phyloP scores from a whole-genome alignment of 2,329 filamentous ascomycete genomes.

The Beauveria australis region DNA sequence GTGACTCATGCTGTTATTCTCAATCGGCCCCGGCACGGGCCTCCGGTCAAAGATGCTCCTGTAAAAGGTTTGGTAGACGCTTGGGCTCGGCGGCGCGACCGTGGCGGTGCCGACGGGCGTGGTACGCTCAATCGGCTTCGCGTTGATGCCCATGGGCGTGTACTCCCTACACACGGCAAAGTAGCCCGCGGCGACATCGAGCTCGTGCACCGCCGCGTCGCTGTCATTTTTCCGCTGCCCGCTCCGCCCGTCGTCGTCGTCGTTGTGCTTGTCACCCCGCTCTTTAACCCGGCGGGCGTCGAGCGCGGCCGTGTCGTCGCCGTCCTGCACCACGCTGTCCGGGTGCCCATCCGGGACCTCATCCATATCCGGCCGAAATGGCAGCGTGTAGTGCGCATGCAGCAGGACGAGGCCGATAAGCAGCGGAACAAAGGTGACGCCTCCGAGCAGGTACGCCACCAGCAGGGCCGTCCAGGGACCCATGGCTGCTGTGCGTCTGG shows the following conservation, averaged over 20 bases:
- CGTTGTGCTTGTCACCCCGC: slow-evolving; percentile 37
- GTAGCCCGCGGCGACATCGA: slow-evolving; percentile 80
- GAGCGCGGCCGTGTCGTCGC: slow-evolving; percentile 58
- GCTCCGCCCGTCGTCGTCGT: slow-evolving; percentile 27
- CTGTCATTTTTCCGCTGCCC: background rate
- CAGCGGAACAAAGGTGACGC: slow-evolving; percentile 78
- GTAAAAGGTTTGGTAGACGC: slow-evolving; percentile 98
- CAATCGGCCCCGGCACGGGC: slow-evolving; percentile 36
- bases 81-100: slow-evolving; percentile 73
- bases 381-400: slow-evolving; percentile 62
- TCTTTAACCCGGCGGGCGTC: slow-evolving; percentile 54
- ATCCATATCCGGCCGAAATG: slow-evolving; percentile 34
- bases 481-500: slow-evolving; percentile 27
- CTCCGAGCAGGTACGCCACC: slow-evolving; percentile 74
- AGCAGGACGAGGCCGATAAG: slow-evolving; percentile 52
- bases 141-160: slow-evolving; percentile 83
- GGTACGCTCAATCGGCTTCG: slow-evolving; percentile 79
- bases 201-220: slow-evolving; percentile 32
- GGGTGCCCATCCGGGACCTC: slow-evolving; percentile 25
- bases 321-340: slow-evolving; percentile 44
- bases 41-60: slow-evolving; percentile 88
- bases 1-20: slow-evolving; percentile 40
- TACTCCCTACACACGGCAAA: slow-evolving; percentile 95
- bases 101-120: slow-evolving; percentile 70
- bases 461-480: slow-evolving; percentile 51